Evolutionary conservation across 73 alveolate species (phyloP), one percentile per base, ranked within the genome.

Genomic region (Paramecium biaurelia): DNA sequence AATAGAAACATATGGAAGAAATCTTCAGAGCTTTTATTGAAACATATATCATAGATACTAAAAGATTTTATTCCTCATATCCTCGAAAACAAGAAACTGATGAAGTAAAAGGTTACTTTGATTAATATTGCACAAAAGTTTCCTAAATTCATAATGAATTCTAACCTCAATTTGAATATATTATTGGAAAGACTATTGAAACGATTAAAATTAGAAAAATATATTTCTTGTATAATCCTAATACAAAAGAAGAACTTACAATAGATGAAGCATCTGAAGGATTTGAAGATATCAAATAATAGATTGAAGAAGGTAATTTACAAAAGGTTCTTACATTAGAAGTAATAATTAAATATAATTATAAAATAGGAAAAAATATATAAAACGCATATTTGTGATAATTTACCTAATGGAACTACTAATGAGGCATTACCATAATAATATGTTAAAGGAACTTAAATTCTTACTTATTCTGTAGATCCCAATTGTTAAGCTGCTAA

Each of bases 81-180:
- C 70, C 70, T 23, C 21, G 90, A 79, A 79, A 79, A 79, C 24
- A 79, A 79, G 90, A 79, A 63, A 47, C 76, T 7, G 90, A 79
- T 18, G 90, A 79, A 24, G 47, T 72, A 0, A 79, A 41, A 10
- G 18, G 14, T 0, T 41, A 24, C 7, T 26, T 79, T 21, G 74
- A 79, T 43, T 43, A 43, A 20, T 79, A 79, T 79, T 30, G 26
- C 43, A 23, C 20, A 4, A 79, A 42, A 43, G 42, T 79, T 14
- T 79, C 45, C 0, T 11, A 24, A 21, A 30, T 30, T 23, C 45
- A 45, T 20, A 79, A 79, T 47, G 90, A 79, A 47, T 79, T 79
- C 14, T 21, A 79, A 45, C 47, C 42, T 41, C 28, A 30, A 47
- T 26, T 26, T 43, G 90, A 79, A 8, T 43, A n/a, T 15, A 79